Evolutionary conservation across 2,329 filamentous ascomycete species (phyloP).

Genomic region (Trichoderma arundinaceum): DNA sequence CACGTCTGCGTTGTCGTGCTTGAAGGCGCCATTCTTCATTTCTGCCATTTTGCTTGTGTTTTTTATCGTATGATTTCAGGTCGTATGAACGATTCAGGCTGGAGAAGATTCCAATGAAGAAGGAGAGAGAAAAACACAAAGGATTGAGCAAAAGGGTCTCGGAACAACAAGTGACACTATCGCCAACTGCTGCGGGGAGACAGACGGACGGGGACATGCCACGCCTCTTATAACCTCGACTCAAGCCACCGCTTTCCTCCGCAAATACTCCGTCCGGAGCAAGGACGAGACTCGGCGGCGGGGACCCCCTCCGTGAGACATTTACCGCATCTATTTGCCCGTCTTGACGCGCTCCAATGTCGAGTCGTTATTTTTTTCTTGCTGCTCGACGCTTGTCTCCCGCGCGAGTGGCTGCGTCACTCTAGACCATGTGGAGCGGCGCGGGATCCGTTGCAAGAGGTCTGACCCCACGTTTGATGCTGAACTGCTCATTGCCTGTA

Average conservation of each 20-base stretch:
- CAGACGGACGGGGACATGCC: background rate
- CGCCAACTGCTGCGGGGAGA: constrained; percentile 9
- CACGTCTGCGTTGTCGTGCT: constrained; percentile 60
- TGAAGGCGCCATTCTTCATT: constrained; percentile 57
- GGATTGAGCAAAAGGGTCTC: background rate
- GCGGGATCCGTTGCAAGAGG: background rate
- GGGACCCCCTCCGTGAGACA: constrained; percentile 19
- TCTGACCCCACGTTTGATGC: constrained; percentile 1
- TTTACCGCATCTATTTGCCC: constrained; percentile 22
- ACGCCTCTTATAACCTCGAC: constrained; percentile 12
- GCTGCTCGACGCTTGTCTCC: background rate
- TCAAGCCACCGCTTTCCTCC: constrained; percentile 3
- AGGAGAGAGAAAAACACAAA: background rate
- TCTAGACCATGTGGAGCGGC: constrained; percentile 11
- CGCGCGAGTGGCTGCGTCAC: background rate
- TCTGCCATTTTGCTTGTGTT: constrained; percentile 45
- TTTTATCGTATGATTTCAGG: background rate
- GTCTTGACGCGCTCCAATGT: constrained; percentile 27
- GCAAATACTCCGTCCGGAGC: constrained; percentile 7
- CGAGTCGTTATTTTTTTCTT: constrained; percentile 15
- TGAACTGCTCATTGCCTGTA: no score
- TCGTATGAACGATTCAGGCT: background rate
- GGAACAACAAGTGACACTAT: constrained; percentile 14
- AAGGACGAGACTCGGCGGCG: background rate
- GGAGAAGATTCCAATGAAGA: background rate